A percentile compares a stretch with the other conserved stretches of the same genome.
phyloP scores from a whole-genome alignment of 192 early-diverging fungal species.

The Glomus cerebriforme region DNA sequence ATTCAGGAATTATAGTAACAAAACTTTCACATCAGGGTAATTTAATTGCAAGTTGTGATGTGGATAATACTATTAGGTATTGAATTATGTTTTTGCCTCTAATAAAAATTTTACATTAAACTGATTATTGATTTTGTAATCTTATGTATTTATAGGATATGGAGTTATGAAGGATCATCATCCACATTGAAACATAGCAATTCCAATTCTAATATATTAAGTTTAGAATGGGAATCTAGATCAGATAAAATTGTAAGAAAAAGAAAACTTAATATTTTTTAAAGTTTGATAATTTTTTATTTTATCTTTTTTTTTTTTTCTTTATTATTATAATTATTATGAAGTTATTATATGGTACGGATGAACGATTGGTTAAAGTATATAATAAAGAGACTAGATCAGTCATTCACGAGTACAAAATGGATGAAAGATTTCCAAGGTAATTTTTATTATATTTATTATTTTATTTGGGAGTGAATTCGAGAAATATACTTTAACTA shows the following conservation, averaged over 20 bases:
- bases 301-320: neutral
- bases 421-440: conserved; percentile 50
- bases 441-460: conserved; percentile 8
- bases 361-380: conserved; percentile 48
- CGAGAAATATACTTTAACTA: neutral
- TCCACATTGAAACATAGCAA: conserved; percentile 40
- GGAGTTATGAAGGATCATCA: conserved; percentile 45
- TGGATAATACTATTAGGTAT: conserved; percentile 58
- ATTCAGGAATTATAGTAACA: conserved; percentile 57
- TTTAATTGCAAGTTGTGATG: conserved; percentile 63
- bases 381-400: conserved; percentile 59
- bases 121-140: neutral
- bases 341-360: conserved; percentile 56
- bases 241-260: conserved; percentile 47
- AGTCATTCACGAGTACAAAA: conserved; percentile 58
- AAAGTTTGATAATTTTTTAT: too few species aligned
- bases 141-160: conserved; percentile 35
- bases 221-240: conserved; percentile 50
- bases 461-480: too few species aligned
- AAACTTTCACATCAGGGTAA: conserved; percentile 58
- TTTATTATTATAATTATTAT: conserved; percentile 31
- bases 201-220: conserved; percentile 42
- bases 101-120: neutral
- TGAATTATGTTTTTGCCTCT: neutral
- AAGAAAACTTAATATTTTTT: too few species aligned